Conservation (phyloP, 2,329 filamentous ascomycete species). For the Penicillium brasilianum region DNA sequence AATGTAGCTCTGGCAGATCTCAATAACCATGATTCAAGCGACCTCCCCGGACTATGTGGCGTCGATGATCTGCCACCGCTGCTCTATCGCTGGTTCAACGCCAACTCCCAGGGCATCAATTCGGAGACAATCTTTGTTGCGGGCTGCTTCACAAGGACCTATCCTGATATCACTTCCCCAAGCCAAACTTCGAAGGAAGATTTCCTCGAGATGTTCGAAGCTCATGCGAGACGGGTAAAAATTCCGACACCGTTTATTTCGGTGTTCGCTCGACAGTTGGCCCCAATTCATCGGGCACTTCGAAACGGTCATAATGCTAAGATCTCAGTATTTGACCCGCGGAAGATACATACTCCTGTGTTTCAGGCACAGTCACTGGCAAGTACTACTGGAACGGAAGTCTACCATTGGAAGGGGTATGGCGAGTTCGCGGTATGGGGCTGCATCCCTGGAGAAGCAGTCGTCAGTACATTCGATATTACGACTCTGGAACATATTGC, state of each 20-base stretch:
- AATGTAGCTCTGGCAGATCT: background rate
- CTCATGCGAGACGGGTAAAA: constrained; percentile 32
- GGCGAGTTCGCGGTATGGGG: constrained; percentile 47
- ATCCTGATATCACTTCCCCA: constrained; percentile 16
- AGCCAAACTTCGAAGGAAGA: constrained; percentile 19
- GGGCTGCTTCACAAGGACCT: constrained; percentile 30
- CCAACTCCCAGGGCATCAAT: constrained; percentile 40
- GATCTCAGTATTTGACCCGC: constrained; percentile 39
- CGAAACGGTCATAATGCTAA: constrained; percentile 28
- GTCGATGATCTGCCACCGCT: constrained; percentile 31
- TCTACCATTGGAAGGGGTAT: constrained; percentile 30
- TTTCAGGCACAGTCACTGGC: constrained; percentile 38
- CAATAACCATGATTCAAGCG: background rate
- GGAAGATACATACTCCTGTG: constrained; percentile 28
- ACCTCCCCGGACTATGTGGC: background rate
- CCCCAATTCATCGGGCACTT: constrained; percentile 41
- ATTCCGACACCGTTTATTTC: constrained; percentile 43
- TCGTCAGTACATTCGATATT: constrained; percentile 37
- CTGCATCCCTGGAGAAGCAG: constrained; percentile 30
- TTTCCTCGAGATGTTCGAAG: constrained; percentile 30
- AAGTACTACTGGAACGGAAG: constrained; percentile 9
- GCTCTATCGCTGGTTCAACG: constrained; percentile 42
- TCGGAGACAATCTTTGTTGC: constrained; percentile 29
- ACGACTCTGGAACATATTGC: constrained; percentile 29
- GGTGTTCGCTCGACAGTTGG: constrained; percentile 30